Evolutionary conservation across 768 basidiomycete species (phyloP).

Genomic region (Leccinum uliginosum): DNA sequence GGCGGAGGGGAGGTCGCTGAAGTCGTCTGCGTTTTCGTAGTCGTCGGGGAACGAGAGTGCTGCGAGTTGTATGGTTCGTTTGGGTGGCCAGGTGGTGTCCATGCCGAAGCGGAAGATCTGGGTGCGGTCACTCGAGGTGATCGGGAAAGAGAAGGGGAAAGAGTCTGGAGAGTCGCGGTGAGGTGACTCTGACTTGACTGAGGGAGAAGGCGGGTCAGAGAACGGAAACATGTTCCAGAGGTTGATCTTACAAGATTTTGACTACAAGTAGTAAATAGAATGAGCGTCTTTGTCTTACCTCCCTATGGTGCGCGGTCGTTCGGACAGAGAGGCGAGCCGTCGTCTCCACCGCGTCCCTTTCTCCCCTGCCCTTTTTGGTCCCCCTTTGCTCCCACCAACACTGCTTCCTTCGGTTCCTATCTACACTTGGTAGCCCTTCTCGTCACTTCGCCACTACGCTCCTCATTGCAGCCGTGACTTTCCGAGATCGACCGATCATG

Average conservation of each 20-base stretch:
- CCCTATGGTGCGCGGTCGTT: not conserved
- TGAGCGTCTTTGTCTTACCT: not conserved
- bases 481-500: slow-evolving; percentile 10
- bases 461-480: not conserved
- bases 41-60: slow-evolving; percentile 53
- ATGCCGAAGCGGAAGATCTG: slow-evolving; percentile 30
- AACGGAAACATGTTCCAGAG: slow-evolving; percentile 5
- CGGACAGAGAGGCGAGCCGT: slow-evolving; percentile 8
- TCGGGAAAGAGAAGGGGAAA: slow-evolving; percentile 25
- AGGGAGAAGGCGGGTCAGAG: slow-evolving; percentile 7
- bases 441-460: not conserved
- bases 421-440: too few relatives aligned
- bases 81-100: slow-evolving; percentile 26
- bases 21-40: slow-evolving; percentile 57
- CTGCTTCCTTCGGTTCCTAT: not conserved
- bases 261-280: not conserved
- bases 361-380: not conserved
- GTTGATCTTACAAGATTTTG: not conserved
- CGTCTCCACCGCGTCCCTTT: not conserved
- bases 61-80: slow-evolving; percentile 19
- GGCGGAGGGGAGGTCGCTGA: slow-evolving; percentile 40
- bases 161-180: slow-evolving; percentile 11
- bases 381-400: not conserved
- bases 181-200: slow-evolving; percentile 29
- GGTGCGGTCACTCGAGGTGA: slow-evolving; percentile 1